Evolutionary conservation across 139 green algal genomes (phyloP), one percentile per base, ranked within the genome.

Genomic region (Chlorella sp.): DNA sequence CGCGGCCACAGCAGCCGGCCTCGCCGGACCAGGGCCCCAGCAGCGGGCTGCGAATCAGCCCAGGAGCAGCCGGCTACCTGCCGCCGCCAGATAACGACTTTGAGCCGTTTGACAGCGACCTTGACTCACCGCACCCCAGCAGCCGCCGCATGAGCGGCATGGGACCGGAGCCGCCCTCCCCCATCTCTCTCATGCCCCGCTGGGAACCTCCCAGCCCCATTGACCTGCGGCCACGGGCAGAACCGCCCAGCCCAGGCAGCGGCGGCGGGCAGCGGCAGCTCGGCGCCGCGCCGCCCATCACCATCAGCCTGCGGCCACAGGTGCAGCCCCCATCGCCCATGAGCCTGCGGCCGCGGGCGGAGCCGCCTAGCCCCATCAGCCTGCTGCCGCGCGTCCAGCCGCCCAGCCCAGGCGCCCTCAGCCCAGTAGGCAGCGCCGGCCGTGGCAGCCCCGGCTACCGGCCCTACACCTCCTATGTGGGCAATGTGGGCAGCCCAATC

Each of bases 311-410:
- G 44, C 44, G 44, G 44, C n/a, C n/a, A n/a, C n/a, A n/a, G 44
- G 44, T 9, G 9, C 6, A 9, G 44, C 44, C 7, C 44, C 44
- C 44, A 51, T 6, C 44, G n/a, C 44, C 44, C 7, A 9, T 51
- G 7, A 51, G 44, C 44, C 9, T 51, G 44, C 44, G 44, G 44
- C 44, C 44, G 9, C 9, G 44, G 44, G 44, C 44, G 6, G n/a
- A 78, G 15, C 72, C 72, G 44, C 72, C 72, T 0, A 64, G 44
- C 28, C 72, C 72, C 72, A 79, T 65, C 30, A 30, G n/a, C 47
- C 17, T 79, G 72, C 44, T 16, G 17, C 25, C 28, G 1, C 71
- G 71, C 41, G 20, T 16, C 26, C 26, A 78, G 41, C 39, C 39
- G 25, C 71, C 39, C 71, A 32, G 18, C 23, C 71, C 71, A 12